A percentile compares a stretch with the other conserved stretches of the same genome.
Conservation (phyloP, 306 rosid species). For the Datisca glomerata region DNA sequence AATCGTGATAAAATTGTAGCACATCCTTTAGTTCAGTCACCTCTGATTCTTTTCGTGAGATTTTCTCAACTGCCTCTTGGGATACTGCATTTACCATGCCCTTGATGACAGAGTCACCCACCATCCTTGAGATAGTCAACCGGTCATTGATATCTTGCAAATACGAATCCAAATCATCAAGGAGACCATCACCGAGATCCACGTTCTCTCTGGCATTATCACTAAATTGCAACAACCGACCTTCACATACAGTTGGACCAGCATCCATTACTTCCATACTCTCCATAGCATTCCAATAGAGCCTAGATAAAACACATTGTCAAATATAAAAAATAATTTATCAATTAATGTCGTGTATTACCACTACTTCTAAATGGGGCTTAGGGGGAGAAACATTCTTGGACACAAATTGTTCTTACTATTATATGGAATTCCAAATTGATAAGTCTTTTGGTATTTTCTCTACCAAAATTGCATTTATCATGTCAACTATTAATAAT, state of each 20-base stretch:
- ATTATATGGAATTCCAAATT: too few species aligned
- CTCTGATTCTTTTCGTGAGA: conserved; percentile 63
- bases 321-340: too few species aligned
- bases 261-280: conserved; percentile 21
- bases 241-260: conserved; percentile 6
- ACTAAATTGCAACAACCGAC: conserved; percentile 11
- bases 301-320: too few species aligned
- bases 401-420: too few species aligned
- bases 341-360: too few species aligned
- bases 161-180: conserved; percentile 61
- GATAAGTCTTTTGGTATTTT: too few species aligned
- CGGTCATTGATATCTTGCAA: conserved; percentile 38
- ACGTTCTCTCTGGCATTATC: conserved; percentile 29
- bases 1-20: conserved; percentile 10
- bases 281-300: conserved; percentile 28
- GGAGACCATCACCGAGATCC: conserved; percentile 25
- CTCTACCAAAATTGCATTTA: too few species aligned
- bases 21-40: conserved; percentile 43
- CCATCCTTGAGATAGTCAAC: conserved; percentile 77
- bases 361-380: too few species aligned
- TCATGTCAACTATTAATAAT: too few species aligned
- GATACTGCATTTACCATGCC: conserved; percentile 67
- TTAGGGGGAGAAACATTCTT: too few species aligned
- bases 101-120: conserved; percentile 66
- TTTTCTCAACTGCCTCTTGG: conserved; percentile 57